phyloP scores from a whole-genome alignment of 345 rosid genomes.

The Rhodamnia argentea region DNA sequence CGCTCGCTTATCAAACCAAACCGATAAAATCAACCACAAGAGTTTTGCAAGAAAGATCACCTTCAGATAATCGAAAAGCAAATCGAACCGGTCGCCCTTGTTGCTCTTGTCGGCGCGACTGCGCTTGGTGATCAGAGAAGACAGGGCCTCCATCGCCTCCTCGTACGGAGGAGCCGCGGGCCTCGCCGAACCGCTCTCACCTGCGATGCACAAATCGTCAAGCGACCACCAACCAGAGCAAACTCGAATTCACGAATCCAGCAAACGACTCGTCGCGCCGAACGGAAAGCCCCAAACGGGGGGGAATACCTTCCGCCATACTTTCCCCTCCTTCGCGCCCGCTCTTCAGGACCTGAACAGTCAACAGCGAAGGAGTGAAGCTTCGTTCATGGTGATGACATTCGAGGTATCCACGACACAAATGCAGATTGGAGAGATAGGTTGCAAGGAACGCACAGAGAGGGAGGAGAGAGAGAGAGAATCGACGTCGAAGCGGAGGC shows the following conservation, averaged over 20 bases:
- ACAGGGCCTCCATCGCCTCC: conserved; percentile 64
- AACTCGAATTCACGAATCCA: neutral
- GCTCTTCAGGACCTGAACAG: neutral
- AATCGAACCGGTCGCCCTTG: conserved; percentile 56
- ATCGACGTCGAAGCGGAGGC: neutral
- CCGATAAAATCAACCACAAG: neutral
- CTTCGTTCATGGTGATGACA: neutral
- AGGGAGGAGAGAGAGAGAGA: neutral
- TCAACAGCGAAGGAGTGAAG: neutral
- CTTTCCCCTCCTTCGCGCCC: neutral
- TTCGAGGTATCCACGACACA: neutral
- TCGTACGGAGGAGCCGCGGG: conserved; percentile 25
- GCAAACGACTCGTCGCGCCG: neutral
- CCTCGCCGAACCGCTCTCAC: conserved; percentile 17
- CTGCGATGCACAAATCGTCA: conserved; percentile 2
- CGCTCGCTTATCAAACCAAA: neutral
- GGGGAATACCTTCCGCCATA: neutral
- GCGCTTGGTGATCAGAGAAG: conserved; percentile 78
- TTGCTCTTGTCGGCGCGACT: conserved; percentile 62
- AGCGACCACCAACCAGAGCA: neutral
- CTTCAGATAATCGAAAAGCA: conserved; percentile 72
- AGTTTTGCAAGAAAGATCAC: conserved; percentile 10
- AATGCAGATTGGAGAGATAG: neutral
- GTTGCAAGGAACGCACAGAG: neutral
- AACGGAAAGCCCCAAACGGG: neutral